Conservation (phyloP, 306 rosid species). For the Nissolia schottii region DNA sequence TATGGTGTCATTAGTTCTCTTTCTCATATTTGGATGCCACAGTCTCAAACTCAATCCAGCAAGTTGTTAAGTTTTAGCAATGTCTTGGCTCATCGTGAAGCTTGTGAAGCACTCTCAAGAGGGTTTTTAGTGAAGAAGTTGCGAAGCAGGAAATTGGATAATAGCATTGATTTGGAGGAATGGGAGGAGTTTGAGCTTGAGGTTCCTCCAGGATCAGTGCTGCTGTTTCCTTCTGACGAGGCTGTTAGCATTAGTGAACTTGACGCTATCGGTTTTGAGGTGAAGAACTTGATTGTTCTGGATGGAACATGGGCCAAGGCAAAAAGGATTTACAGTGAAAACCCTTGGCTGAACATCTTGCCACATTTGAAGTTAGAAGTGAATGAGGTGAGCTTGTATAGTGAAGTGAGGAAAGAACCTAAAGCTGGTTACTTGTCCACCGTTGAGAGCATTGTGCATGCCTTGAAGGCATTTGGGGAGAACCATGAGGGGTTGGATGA, state of each 20-base stretch:
- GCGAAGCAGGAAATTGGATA: conserved; percentile 31
- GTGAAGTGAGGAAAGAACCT: conserved; percentile 80
- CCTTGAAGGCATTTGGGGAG: conserved; percentile 58
- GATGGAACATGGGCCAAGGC: conserved; percentile 99
- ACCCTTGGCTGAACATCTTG: conserved; percentile 74
- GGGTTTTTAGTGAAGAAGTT: conserved; percentile 68
- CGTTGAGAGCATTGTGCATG: conserved; percentile 78
- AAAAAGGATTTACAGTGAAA: conserved; percentile 69
- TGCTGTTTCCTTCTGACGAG: conserved; percentile 67
- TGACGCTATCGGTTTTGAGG: conserved; percentile 36
- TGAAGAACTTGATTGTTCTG: conserved; percentile 66
- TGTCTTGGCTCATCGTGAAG: conserved; percentile 41
- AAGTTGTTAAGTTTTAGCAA: conserved; percentile 30
- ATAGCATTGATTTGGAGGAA: conserved; percentile 39
- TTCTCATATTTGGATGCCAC: conserved; percentile 53
- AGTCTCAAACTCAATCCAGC: not conserved
- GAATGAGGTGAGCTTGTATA: conserved; percentile 57
- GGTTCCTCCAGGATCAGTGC: conserved; percentile 61
- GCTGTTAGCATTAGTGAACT: conserved; percentile 42
- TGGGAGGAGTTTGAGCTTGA: conserved; percentile 59
- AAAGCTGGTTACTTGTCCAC: conserved; percentile 77
- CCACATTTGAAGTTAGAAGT: conserved; percentile 76
- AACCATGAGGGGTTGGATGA: conserved; percentile 53
- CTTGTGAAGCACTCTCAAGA: conserved; percentile 51
- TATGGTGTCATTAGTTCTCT: conserved; percentile 49